These are phyloP conservation scores for Rutstroemia sp. DNA, from an alignment of 2,329 filamentous ascomycete genomes.

Conservation along the genomic window DNA sequence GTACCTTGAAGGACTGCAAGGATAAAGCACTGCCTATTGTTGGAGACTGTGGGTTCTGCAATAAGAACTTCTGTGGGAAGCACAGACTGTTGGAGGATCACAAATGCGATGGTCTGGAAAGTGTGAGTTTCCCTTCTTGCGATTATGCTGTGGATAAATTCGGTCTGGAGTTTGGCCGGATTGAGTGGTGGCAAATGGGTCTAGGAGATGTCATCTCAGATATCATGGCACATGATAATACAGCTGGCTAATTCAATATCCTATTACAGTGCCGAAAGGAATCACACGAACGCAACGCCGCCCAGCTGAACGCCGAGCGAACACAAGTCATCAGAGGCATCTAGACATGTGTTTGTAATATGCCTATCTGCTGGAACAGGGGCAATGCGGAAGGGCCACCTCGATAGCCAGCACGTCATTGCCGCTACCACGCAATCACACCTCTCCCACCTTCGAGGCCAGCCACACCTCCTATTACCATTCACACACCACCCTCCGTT, in stretches of 20 bases:
- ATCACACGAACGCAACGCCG: constrained; percentile 87
- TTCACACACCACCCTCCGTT: no score
- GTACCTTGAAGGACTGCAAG: constrained; percentile 84
- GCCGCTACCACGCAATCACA: no score
- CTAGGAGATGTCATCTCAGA: constrained; percentile 31
- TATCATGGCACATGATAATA: constrained; percentile 18
- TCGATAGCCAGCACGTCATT: no score
- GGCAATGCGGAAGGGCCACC: no score
- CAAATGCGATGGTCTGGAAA: constrained; percentile 85
- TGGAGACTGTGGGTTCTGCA: constrained; percentile 92
- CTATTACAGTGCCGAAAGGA: constrained; percentile 78
- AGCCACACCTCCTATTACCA: no score
- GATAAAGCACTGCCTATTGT: constrained; percentile 86
- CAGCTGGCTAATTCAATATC: background rate
- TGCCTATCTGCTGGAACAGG: no score
- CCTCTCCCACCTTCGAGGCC: no score
- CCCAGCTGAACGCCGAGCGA: constrained; percentile 84
- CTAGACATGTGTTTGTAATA: constrained; percentile 34
- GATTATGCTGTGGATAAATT: background rate
- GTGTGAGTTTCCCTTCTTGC: constrained; percentile 46
- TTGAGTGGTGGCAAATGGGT: constrained; percentile 35
- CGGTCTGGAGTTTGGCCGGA: background rate
- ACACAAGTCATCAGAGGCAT: constrained; percentile 92
- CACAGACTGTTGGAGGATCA: constrained; percentile 92
- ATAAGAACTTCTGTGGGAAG: constrained; percentile 89